Conservation (phyloP, 768 basidiomycete genomes). For the Leucocoprinus birnbaumii region DNA sequence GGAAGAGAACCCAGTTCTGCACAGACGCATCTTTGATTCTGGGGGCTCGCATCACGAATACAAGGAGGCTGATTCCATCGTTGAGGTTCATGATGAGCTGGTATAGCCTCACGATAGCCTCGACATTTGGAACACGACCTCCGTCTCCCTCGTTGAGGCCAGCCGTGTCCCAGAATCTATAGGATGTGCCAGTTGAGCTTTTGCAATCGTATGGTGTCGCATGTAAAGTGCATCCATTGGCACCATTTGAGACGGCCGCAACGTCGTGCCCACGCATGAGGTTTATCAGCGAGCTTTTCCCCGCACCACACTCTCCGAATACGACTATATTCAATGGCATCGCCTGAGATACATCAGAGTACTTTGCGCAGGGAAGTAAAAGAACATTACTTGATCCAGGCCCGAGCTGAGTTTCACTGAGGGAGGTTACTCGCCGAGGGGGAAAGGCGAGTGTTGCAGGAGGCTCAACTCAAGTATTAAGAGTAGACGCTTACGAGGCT, state of each 20-base stretch:
- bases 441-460: too few species aligned
- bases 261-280: constrained; percentile 26
- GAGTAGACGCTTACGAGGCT: too few species aligned
- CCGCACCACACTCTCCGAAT: constrained; percentile 37
- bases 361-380: too few species aligned
- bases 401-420: too few species aligned
- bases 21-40: constrained; percentile 28
- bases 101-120: constrained; percentile 23
- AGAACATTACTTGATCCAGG: too few species aligned
- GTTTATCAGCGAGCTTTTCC: constrained; percentile 42
- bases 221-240: constrained; percentile 33
- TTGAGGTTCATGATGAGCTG: constrained; percentile 30
- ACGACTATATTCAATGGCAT: constrained; percentile 27
- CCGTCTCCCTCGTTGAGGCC: constrained; percentile 34
- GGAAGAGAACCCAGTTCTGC: constrained; percentile 36
- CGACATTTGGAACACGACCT: constrained; percentile 17
- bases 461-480: too few species aligned
- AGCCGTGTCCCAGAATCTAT: constrained; percentile 35
- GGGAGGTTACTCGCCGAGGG: too few species aligned
- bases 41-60: constrained; percentile 37
- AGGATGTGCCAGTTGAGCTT: constrained; percentile 19
- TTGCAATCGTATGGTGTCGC: constrained; percentile 20
- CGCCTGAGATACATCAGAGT: neutral
- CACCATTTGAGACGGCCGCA: constrained; percentile 28
- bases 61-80: constrained; percentile 34